Base-by-base conservation (phyloP, 1,139 yeast genomes). In the Petasospora rhodanensis region DNA sequence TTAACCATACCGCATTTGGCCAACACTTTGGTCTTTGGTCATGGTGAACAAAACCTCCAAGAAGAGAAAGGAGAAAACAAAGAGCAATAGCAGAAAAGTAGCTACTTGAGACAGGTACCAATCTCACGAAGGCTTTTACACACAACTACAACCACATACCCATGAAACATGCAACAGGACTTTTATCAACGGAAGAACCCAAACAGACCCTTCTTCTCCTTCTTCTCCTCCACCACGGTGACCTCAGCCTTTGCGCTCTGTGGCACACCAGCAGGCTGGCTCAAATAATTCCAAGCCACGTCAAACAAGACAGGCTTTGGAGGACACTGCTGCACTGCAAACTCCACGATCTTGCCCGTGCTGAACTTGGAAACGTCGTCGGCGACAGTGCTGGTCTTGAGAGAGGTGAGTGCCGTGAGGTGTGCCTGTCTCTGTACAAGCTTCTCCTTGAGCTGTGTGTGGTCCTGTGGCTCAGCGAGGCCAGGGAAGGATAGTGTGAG, bases 221-320 rank as follows among this genome's bases (percentile, higher is more conserved):
- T 19, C 10, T 29, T n/a, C 7, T 7, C 26, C 14, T 7, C n/a
- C 7, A 6, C 13, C 23, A 7, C 23, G n/a, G 13, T 12, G 8
- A 12, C 28, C 12, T 20, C 18, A 24, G 20, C 11, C 10, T n/a
- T 10, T 3, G 31, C 18, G 10, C 22, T n/a, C 15, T 12, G 9
- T 19, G 11, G 15, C 9, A 16, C n/a, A 4, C 17, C 12, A 5
- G 18, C 26, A 16, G 32, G 34, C 13, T 32, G 16, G n/a, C 68
- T 66, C 34, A 89, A 73, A 52, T 84, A 87, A 56, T 87, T 87
- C 64, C 68, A 87, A 0, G 94, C 96, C 50, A 85, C 68, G 56
- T 89, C 97, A 52, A 86, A 89, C 50, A 87, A 71, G 7, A 87
- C 95, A 1, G 97, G 96, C 58, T 89, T 89, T 38, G 81, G 74